A percentile compares a stretch with the other conserved stretches of the same genome.
phyloP scores from a whole-genome alignment of 768 basidiomycete species.

The Phylloporus scabripes region DNA sequence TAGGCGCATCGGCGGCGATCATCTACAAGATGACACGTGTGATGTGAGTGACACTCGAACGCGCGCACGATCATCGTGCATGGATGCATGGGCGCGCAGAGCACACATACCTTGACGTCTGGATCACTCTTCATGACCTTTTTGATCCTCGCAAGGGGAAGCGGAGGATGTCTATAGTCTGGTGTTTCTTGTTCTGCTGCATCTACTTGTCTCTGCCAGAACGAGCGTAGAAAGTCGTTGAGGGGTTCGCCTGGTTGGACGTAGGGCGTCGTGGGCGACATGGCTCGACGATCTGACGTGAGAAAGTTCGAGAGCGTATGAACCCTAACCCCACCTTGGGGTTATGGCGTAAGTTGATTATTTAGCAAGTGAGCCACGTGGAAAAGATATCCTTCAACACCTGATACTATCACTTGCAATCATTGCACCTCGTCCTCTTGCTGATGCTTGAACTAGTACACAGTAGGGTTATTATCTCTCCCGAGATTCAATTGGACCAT shows the following conservation, averaged over 20 bases:
- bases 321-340: slow-evolving; percentile 28
- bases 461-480: too few relatives aligned
- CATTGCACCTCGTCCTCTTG: background rate
- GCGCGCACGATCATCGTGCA: background rate
- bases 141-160: slow-evolving; percentile 94
- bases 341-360: slow-evolving; percentile 2
- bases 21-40: slow-evolving; percentile 48
- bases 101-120: slow-evolving; percentile 77
- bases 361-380: background rate
- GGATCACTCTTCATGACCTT: slow-evolving; percentile 99
- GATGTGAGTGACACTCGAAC: background rate
- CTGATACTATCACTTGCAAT: too few relatives aligned
- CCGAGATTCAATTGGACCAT: too few relatives aligned
- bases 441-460: background rate
- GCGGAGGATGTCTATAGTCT: slow-evolving; percentile 80
- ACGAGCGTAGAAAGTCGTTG: slow-evolving; percentile 76
- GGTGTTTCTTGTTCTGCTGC: slow-evolving; percentile 83
- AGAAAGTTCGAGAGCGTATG: background rate
- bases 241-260: slow-evolving; percentile 85
- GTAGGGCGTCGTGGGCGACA: slow-evolving; percentile 47
- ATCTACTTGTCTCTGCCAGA: slow-evolving; percentile 89
- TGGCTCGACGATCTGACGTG: slow-evolving; percentile 18
- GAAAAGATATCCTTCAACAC: too few relatives aligned
- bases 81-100: background rate
- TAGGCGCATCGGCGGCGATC: slow-evolving; percentile 97